phyloP scores from a whole-genome alignment of 371 early-diverging fungal species.

The Lichtheimia ramosa region DNA sequence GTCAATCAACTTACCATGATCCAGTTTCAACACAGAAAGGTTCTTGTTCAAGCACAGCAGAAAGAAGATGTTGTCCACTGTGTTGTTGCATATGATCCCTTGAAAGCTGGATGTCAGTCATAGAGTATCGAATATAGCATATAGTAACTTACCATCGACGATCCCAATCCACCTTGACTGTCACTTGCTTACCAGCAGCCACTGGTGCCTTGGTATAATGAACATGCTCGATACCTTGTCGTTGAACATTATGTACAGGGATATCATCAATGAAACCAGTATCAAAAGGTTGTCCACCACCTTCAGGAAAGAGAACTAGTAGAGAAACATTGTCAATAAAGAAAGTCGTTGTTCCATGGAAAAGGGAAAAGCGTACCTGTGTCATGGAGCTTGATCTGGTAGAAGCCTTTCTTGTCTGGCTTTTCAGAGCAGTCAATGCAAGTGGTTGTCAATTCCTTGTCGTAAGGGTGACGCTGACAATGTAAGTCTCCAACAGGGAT shows the following conservation, averaged over 20 bases:
- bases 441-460: constrained; percentile 23
- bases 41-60: constrained; percentile 65
- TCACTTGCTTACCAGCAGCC: constrained; percentile 49
- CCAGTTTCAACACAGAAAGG: constrained; percentile 61
- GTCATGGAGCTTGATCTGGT: constrained; percentile 36
- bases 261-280: constrained; percentile 62
- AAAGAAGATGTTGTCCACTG: constrained; percentile 76
- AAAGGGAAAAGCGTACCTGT: constrained; percentile 41
- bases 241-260: constrained; percentile 57
- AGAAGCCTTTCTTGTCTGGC: constrained; percentile 44
- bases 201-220: constrained; percentile 61
- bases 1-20: constrained; percentile 66
- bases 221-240: constrained; percentile 62
- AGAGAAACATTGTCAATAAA: no score
- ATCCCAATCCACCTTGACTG: constrained; percentile 64
- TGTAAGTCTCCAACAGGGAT: constrained; percentile 39
- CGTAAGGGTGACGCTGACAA: constrained; percentile 41
- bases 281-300: constrained; percentile 76
- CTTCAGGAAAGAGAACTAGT: constrained; percentile 71
- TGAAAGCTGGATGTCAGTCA: not conserved
- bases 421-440: constrained; percentile 41
- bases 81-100: constrained; percentile 81
- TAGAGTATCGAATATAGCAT: not conserved
- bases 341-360: no score
- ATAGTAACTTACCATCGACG: constrained; percentile 50